phyloP scores from a whole-genome alignment of 805 yeast species.

The Lachancea sp. region DNA sequence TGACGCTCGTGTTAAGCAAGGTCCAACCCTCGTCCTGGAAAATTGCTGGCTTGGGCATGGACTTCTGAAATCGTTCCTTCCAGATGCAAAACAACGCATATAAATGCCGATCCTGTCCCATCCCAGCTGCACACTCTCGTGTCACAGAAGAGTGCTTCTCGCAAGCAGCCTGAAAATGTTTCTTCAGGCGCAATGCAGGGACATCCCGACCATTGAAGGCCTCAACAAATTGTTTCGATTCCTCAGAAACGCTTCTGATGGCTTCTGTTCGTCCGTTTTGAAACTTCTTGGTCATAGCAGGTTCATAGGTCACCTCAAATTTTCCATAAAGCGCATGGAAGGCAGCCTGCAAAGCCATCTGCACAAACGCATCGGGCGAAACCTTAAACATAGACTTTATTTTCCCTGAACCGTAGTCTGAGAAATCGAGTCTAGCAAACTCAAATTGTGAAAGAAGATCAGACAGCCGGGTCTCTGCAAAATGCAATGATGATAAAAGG shows the following conservation, averaged over 20 bases:
- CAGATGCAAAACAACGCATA: conserved; percentile 84
- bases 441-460: conserved; percentile 88
- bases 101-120: conserved; percentile 89
- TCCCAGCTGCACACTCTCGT: conserved; percentile 61
- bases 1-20: conserved; percentile 66
- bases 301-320: conserved; percentile 91
- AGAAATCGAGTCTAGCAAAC: conserved; percentile 70
- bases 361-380: conserved; percentile 92
- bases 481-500: conserved; percentile 69
- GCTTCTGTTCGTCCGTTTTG: conserved; percentile 93
- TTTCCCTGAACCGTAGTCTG: conserved; percentile 60
- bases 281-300: conserved; percentile 88
- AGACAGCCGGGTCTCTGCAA: conserved; percentile 83
- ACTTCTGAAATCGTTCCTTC: conserved; percentile 41
- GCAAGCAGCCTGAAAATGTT: conserved; percentile 63
- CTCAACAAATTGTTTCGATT: conserved; percentile 75
- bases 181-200: conserved; percentile 49
- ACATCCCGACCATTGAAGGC: conserved; percentile 70
- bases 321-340: conserved; percentile 88
- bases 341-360: conserved; percentile 89
- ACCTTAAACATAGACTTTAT: conserved; percentile 73
- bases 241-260: conserved; percentile 73
- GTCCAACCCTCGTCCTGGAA: conserved; percentile 90
- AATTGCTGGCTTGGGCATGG: conserved; percentile 53
- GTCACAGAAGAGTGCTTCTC: conserved; percentile 61